A percentile compares a stretch with the other conserved stretches of the same genome.
Evolutionary conservation across 768 basidiomycete genomes (phyloP).

Genomic region (Podaxis rugospora): DNA sequence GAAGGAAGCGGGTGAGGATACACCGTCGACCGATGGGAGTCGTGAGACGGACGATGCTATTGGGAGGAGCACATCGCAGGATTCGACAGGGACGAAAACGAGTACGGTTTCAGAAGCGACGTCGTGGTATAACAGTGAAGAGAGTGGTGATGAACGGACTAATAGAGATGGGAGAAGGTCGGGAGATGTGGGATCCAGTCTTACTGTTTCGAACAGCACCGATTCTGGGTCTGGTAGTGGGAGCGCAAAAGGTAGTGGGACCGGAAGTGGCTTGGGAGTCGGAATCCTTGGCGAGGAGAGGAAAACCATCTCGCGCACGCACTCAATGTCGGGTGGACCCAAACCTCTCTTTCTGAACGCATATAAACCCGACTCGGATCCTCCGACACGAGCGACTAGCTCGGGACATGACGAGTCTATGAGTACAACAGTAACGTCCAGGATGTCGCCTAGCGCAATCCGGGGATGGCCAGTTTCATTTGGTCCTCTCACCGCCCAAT

Average conservation of each 20-base stretch:
- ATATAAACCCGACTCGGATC: not conserved
- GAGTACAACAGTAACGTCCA: not conserved
- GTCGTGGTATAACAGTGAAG: slow-evolving; percentile 10
- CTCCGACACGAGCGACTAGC: not conserved
- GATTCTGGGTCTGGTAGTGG: not conserved
- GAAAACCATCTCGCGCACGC: slow-evolving; percentile 3
- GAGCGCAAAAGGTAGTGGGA: not conserved
- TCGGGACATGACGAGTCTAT: not conserved
- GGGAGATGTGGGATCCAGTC: not conserved
- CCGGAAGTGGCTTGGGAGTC: not conserved
- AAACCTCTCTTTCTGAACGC: slow-evolving; percentile 2
- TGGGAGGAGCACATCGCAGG: slow-evolving; percentile 6
- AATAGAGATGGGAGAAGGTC: not conserved
- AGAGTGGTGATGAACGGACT: slow-evolving; percentile 8
- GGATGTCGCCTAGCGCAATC: not conserved
- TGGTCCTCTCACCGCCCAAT: not conserved
- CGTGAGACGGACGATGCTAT: not conserved
- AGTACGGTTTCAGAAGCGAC: slow-evolving; percentile 2
- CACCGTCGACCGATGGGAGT: slow-evolving; percentile 3
- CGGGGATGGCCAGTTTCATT: not conserved
- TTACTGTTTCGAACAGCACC: not conserved
- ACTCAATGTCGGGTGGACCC: slow-evolving; percentile 4
- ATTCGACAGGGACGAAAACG: slow-evolving; percentile 11
- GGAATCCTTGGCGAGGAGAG: not conserved
- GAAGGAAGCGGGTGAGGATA: not conserved